Base-by-base conservation (phyloP, 2,329 filamentous ascomycete species). In the Aspergillus puulaauensis region DNA sequence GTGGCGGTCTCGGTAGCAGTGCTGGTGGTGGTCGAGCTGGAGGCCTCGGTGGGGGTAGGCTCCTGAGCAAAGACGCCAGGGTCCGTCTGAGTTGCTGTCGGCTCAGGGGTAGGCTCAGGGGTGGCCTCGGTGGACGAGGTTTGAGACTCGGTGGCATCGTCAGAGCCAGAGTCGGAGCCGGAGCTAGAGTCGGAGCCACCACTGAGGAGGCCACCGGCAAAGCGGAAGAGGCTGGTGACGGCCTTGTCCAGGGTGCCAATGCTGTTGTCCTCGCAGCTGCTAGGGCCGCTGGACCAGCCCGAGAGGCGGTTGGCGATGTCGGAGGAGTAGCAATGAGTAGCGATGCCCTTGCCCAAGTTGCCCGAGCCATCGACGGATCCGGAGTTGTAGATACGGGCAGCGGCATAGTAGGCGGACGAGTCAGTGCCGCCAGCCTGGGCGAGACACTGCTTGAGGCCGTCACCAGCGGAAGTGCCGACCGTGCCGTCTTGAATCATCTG, bases 361-460 rank as follows among this genome's bases (percentile, higher is more conserved):
- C 66, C 67, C 5, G 63, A 64, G 0, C 62, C 6, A 40, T 64
- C 68, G 21, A 77, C 64, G 0, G 67, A 68, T 35, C 76, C 76
- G 0, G 76, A 77, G 64, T 78, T 79, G 66, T 79, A 79, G 45
- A 72, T 66, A 24, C 75, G 66, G 7, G 76, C 74, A 19, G 71
- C 75, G 47, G 69, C 70, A 62, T 70, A 71, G 63, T 63, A 70
- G n/a, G 56, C 50, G 3, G 60, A 35, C 2, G 57, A 70, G 11
- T 68, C 70, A 3, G 57, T 61, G 17, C 67, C 62, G 35, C 51
- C 67, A 23, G 67, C 59, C 54, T 69, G 50, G 17, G 65, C 66
- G 37, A 76, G 63, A 57, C 70, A 70, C 49, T 70, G 57, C 52
- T 70, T 64, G 31, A 76, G 70, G 37, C 76, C 76, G 41, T 70